Conservation (phyloP, 2,329 filamentous ascomycete genomes). For the Trichoderma endophyticum region DNA sequence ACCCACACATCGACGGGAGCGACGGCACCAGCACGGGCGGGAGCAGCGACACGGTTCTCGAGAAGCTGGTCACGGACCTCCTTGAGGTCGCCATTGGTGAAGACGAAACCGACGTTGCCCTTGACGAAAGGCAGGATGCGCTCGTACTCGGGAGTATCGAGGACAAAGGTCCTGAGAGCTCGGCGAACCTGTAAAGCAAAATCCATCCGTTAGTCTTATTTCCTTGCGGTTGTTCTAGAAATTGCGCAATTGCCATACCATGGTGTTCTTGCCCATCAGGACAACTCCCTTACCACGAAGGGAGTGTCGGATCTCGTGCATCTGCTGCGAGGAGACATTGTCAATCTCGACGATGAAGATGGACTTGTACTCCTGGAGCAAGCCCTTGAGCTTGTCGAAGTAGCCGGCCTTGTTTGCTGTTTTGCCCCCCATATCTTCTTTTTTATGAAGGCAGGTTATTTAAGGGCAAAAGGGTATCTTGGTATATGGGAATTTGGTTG, state of each 20-base stretch:
- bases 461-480: conserved; percentile 67
- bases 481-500: conserved; percentile 25
- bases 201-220: not conserved
- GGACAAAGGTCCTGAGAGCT: conserved; percentile 91
- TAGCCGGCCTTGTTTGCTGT: conserved; percentile 88
- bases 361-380: conserved; percentile 94
- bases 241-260: conserved; percentile 57
- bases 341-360: conserved; percentile 97
- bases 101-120: conserved; percentile 99
- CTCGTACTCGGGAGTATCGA: conserved; percentile 94
- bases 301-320: conserved; percentile 97
- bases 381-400: conserved; percentile 99
- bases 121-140: conserved; percentile 92
- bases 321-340: conserved; percentile 99
- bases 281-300: conserved; percentile 92
- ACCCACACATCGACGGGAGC: conserved; percentile 92
- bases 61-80: conserved; percentile 89
- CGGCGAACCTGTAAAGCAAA: conserved; percentile 68
- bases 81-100: conserved; percentile 98
- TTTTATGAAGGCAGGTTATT: conserved; percentile 93
- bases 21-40: conserved; percentile 94
- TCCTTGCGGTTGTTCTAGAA: not conserved
- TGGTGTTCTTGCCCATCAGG: conserved; percentile 99
- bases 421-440: conserved; percentile 99
- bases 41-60: conserved; percentile 93